phyloP scores from a whole-genome alignment of 2,329 filamentous ascomycete species.

The Chaetomium olivaceum region DNA sequence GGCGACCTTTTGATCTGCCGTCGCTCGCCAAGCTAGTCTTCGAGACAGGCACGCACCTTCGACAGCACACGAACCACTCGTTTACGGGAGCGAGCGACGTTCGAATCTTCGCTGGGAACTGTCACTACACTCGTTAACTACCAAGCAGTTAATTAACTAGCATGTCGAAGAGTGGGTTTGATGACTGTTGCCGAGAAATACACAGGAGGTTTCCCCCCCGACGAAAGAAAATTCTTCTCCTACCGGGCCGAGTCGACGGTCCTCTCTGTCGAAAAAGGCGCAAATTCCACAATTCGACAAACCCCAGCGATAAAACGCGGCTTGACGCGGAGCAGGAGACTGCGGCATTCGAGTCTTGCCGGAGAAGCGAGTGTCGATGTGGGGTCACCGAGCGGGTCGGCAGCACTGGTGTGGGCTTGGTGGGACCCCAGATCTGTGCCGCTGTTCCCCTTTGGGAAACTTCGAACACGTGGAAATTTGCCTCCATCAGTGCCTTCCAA shows the following conservation, averaged over 20 bases:
- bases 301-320: neutral
- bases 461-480: conserved; percentile 22
- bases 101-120: neutral
- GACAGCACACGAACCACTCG: neutral
- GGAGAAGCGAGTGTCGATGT: conserved; percentile 15
- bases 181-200: neutral
- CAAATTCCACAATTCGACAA: neutral
- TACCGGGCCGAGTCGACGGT: neutral
- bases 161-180: neutral
- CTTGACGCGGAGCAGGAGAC: neutral
- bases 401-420: neutral
- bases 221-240: neutral
- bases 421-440: conserved; percentile 10
- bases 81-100: neutral
- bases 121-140: no score
- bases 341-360: neutral
- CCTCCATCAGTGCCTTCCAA: conserved; percentile 3
- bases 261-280: conserved; percentile 3
- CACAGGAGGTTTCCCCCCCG: neutral
- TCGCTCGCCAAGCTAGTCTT: conserved; percentile 4
- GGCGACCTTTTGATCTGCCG: neutral
- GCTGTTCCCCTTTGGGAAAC: conserved; percentile 14
- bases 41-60: neutral
- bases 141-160: no score
- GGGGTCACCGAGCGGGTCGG: conserved; percentile 4